Base-by-base conservation (phyloP, 2,329 filamentous ascomycete species). In the Pseudogymnoascus sp. region DNA sequence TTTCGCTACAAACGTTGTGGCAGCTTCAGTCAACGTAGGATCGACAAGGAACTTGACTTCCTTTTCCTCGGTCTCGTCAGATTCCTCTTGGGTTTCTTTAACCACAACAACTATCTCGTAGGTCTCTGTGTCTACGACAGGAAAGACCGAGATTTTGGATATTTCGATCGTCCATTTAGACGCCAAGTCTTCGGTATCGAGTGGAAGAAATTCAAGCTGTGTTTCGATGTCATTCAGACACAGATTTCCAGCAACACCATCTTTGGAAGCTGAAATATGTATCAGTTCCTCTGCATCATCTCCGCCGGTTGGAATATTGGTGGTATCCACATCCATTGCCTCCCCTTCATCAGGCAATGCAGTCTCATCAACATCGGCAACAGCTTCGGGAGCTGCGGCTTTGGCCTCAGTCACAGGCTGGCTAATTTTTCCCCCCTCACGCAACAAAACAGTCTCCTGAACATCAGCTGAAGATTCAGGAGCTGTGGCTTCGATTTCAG, bases 301-400 rank as follows among this genome's bases (percentile, higher is more conserved):
- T 14, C n/a, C 21, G 28, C 16, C 19, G 28, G 28, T 57, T 57
- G 28, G 28, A 36, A 57, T 57, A 21, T 34, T 21, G 25, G 25
- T 13, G 10, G 73, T 62, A 11, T 65, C 68, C 41, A 75, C 39
- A 28, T 73, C 69, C 71, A 73, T 73, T n/a, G 69, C 70, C 39
- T 69, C 71, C 39, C 63, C 62, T 14, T 67, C 64, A 4, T 71
- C 73, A 2, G 67, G 66, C 4, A 69, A 70, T 13, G 72, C 71
- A 23, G 71, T 68, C 7, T 69, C 64, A 6, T 64, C 54, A 34
- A 73, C 66, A 21, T 67, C 51, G 6, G 51, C 14, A 57, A 64
- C 4, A 73, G 62, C 39, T 64, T 64, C 25, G 71, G 34, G 31
- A 11, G 19, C 10, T 31, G 51, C 13, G 13, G 6, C 19, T 8